Conservation (phyloP, 441 rosid genomes). For the Eruca vesicaria region DNA sequence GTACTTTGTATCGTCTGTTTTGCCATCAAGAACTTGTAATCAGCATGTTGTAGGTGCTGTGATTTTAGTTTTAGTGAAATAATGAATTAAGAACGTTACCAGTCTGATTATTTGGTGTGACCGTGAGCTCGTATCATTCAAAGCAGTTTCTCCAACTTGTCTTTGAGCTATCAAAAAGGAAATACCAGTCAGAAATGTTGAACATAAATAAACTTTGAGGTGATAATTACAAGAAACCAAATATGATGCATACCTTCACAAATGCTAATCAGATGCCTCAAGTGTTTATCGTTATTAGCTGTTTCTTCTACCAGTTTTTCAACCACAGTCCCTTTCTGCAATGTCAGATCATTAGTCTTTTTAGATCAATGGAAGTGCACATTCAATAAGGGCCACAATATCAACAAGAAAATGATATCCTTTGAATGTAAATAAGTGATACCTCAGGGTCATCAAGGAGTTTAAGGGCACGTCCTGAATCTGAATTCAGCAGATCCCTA, state of each 20-base stretch:
- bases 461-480: constrained; percentile 87
- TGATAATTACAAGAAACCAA: constrained; percentile 5
- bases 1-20: constrained; percentile 87
- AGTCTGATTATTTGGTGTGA: constrained; percentile 97
- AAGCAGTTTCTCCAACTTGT: constrained; percentile 98
- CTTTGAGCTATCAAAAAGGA: constrained; percentile 72
- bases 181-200: constrained; percentile 15
- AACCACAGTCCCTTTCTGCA: constrained; percentile 90
- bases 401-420: not conserved
- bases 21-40: constrained; percentile 29
- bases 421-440: constrained; percentile 9
- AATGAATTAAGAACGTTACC: constrained; percentile 46
- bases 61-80: not conserved
- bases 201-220: not conserved
- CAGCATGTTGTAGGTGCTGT: constrained; percentile 2
- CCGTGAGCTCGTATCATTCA: constrained; percentile 93
- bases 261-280: constrained; percentile 74
- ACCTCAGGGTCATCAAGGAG: constrained; percentile 99
- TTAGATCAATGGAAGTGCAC: not conserved
- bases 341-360: not conserved
- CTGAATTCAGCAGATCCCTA: constrained; percentile 82
- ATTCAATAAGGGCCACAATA: constrained; percentile 3
- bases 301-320: constrained; percentile 95
- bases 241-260: constrained; percentile 75
- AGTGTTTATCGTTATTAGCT: constrained; percentile 73